Conservation (phyloP, 2,329 filamentous ascomycete genomes). For the Fusarium avenaceum region DNA sequence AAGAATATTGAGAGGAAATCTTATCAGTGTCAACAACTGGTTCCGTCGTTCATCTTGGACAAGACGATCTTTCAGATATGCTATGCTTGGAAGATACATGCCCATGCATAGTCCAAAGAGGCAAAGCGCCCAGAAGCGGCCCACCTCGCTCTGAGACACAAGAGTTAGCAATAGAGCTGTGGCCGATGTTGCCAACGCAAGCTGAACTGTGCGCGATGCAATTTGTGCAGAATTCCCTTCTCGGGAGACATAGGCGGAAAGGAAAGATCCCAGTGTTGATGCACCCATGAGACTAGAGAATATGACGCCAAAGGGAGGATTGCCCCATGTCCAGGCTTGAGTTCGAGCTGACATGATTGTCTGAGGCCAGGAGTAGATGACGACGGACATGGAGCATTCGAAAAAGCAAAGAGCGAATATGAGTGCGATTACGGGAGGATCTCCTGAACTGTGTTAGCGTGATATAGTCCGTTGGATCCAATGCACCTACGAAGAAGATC, state of each 20-base stretch:
- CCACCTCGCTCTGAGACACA: background rate
- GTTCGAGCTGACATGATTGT: background rate
- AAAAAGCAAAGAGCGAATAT: background rate
- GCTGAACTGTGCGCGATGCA: background rate
- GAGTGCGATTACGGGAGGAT: fast-evolving
- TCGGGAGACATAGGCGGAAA: background rate
- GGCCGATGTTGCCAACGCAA: background rate
- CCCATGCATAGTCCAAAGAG: background rate
- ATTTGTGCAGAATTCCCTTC: background rate
- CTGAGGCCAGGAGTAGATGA: constrained; percentile 1
- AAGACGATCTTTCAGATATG: background rate
- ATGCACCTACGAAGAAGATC: background rate
- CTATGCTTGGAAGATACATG: background rate
- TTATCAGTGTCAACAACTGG: background rate
- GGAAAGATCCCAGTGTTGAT: background rate
- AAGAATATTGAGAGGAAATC: background rate
- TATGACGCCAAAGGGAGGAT: background rate
- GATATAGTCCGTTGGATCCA: fast-evolving
- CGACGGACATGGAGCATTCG: background rate
- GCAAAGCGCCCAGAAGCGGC: constrained; percentile 1
- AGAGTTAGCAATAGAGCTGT: background rate
- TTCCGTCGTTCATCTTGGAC: background rate
- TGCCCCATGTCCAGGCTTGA: background rate
- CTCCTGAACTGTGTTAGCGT: background rate
- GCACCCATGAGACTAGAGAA: background rate